Conservation (phyloP, 495 filamentous ascomycete species). For the Penicillium nucicola region DNA sequence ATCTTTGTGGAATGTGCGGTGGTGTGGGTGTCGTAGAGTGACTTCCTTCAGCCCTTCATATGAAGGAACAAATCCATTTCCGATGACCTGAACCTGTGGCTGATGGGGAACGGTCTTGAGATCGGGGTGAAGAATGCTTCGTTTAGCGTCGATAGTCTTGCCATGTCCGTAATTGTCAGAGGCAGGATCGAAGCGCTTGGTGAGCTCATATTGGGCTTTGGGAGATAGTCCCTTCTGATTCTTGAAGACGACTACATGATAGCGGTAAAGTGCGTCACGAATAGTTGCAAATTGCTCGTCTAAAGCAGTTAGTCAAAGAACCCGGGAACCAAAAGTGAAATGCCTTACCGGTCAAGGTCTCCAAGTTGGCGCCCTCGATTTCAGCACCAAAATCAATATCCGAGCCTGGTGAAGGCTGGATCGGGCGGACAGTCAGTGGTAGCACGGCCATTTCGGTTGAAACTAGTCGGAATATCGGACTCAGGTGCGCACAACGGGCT, state of each 20-base stretch:
- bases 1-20: conserved; percentile 68
- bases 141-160: conserved; percentile 63
- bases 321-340: neutral
- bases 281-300: conserved; percentile 59
- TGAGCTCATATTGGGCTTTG: conserved; percentile 67
- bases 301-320: conserved; percentile 17
- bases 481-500: neutral
- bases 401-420: conserved; percentile 44
- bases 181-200: conserved; percentile 64
- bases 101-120: conserved; percentile 76
- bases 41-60: conserved; percentile 69
- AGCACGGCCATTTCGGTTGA: conserved; percentile 14
- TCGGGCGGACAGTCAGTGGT: conserved; percentile 29
- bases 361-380: conserved; percentile 52
- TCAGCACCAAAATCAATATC: conserved; percentile 57
- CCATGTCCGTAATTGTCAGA: conserved; percentile 68
- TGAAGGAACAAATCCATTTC: conserved; percentile 60
- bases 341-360: conserved; percentile 51
- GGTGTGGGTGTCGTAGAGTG: conserved; percentile 68
- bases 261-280: conserved; percentile 56
- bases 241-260: conserved; percentile 68
- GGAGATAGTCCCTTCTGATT: conserved; percentile 58
- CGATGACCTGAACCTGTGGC: conserved; percentile 75
- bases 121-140: conserved; percentile 70
- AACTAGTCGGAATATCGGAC: neutral